phyloP scores from a whole-genome alignment of 2,329 filamentous ascomycete species.

The Simplicillium aogashimaense region DNA sequence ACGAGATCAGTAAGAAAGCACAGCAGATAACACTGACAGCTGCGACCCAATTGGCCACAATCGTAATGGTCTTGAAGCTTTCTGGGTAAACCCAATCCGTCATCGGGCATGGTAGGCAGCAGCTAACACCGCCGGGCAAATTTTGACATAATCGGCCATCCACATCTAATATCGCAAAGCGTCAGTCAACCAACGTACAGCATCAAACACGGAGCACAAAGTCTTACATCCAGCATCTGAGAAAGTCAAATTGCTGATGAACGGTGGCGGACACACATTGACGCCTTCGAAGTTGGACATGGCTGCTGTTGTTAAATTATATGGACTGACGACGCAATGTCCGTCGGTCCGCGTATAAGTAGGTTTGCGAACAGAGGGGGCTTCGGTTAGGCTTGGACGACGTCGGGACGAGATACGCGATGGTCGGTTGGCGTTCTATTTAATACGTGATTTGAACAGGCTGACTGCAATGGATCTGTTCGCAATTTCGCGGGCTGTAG shows the following conservation, averaged over 20 bases:
- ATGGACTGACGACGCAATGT: no score
- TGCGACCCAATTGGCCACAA: slow-evolving; percentile 72
- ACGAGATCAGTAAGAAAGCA: slow-evolving; percentile 69
- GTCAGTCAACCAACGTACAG: no score
- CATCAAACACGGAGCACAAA: not conserved
- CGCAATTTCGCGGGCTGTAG: no score
- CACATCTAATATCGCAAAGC: no score
- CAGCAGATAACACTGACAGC: slow-evolving; percentile 64
- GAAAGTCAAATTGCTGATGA: slow-evolving; percentile 55
- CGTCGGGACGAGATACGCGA: no score
- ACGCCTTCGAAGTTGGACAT: slow-evolving; percentile 5
- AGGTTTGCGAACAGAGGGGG: no score
- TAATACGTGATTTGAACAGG: no score
- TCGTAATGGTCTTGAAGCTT: slow-evolving; percentile 48
- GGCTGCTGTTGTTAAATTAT: no score
- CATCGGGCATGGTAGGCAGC: slow-evolving; percentile 85
- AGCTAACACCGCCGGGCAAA: slow-evolving; percentile 42
- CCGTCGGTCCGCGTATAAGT: no score
- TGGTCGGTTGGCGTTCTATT: no score
- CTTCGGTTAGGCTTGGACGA: no score
- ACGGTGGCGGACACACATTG: slow-evolving; percentile 54
- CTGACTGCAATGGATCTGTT: no score
- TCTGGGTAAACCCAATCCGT: slow-evolving; percentile 65
- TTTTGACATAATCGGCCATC: slow-evolving; percentile 44
- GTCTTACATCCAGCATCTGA: slow-evolving; percentile 56